Conservation (phyloP, 2,329 filamentous ascomycete species). For the Ophiocordyceps camponoti-floridani region DNA sequence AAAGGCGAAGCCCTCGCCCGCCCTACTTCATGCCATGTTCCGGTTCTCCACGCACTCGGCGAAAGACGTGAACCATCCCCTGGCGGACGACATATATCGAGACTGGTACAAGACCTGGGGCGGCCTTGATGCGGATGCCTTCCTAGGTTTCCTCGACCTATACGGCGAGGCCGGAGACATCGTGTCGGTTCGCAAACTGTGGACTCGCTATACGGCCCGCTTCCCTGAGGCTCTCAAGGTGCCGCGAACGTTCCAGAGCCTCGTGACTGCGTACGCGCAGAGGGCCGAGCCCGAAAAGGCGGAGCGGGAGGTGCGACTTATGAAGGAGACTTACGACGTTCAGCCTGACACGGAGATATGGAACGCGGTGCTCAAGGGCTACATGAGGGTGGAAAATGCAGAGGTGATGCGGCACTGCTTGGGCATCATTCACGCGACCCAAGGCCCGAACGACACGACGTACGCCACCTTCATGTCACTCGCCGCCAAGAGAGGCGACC, state of each 20-base stretch:
- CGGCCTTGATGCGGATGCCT: conserved; percentile 24
- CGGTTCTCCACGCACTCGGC: conserved; percentile 17
- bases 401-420: conserved; percentile 48
- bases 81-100: conserved; percentile 25
- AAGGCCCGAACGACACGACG: conserved; percentile 41
- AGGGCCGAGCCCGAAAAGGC: conserved; percentile 45
- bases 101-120: conserved; percentile 28
- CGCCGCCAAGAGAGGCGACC: conserved; percentile 52
- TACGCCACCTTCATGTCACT: conserved; percentile 61
- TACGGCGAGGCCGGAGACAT: conserved; percentile 30
- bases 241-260: conserved; percentile 28
- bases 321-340: conserved; percentile 35
- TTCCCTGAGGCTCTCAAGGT: conserved; percentile 16
- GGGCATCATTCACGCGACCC: conserved; percentile 30
- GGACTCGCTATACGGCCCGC: conserved; percentile 20
- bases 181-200: conserved; percentile 24
- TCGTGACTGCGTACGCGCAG: conserved; percentile 56
- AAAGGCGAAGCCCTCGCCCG: conserved; percentile 15
- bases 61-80: conserved; percentile 12
- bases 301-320: conserved; percentile 41
- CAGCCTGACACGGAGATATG: conserved; percentile 43
- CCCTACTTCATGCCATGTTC: conserved; percentile 26
- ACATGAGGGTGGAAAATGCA: conserved; percentile 48
- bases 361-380: conserved; percentile 62
- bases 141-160: conserved; percentile 28